Conservation (phyloP, 495 filamentous ascomycete species). For the Saxispiralis lemnorum region DNA sequence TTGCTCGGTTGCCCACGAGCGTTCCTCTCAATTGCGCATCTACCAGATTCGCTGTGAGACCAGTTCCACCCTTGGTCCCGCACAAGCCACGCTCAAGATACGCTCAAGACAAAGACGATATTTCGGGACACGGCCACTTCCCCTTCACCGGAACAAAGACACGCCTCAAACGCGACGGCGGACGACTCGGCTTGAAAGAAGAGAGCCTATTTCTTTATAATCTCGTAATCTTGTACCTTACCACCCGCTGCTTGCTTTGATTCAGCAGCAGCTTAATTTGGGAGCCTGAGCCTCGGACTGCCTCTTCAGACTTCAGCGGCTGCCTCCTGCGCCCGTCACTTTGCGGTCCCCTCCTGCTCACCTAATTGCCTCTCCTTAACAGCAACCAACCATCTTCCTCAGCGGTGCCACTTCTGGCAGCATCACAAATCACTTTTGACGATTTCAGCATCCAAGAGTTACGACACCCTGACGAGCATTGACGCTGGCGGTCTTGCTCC, state of each 20-base stretch:
- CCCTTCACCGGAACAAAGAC: conserved; percentile 3
- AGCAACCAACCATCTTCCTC: neutral
- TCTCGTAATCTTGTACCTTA: conserved; percentile 13
- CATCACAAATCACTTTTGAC: neutral
- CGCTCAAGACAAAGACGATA: neutral
- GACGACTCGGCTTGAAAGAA: conserved; percentile 1
- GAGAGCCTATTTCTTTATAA: conserved; percentile 15
- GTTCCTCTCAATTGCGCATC: neutral
- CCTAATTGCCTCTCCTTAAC: conserved; percentile 1
- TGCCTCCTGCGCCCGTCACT: neutral
- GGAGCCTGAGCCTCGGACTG: conserved; percentile 7
- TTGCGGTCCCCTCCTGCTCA: neutral
- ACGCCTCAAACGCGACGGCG: conserved; percentile 1
- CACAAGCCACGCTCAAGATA: too few relatives aligned
- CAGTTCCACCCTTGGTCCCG: too few relatives aligned
- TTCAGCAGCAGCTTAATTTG: conserved; percentile 13
- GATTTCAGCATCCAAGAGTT: conserved; percentile 1
- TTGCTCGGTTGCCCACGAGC: neutral
- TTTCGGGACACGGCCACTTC: neutral
- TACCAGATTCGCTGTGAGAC: neutral
- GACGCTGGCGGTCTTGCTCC: conserved; percentile 99
- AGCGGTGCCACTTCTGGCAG: neutral
- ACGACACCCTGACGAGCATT: conserved; percentile 48
- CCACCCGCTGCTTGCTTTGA: conserved; percentile 11
- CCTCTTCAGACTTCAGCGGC: neutral